Evolutionary conservation across 2,329 filamentous ascomycete species (phyloP), one percentile per base, ranked within the genome.

Genomic region (Alternaria novae-zelandiae): DNA sequence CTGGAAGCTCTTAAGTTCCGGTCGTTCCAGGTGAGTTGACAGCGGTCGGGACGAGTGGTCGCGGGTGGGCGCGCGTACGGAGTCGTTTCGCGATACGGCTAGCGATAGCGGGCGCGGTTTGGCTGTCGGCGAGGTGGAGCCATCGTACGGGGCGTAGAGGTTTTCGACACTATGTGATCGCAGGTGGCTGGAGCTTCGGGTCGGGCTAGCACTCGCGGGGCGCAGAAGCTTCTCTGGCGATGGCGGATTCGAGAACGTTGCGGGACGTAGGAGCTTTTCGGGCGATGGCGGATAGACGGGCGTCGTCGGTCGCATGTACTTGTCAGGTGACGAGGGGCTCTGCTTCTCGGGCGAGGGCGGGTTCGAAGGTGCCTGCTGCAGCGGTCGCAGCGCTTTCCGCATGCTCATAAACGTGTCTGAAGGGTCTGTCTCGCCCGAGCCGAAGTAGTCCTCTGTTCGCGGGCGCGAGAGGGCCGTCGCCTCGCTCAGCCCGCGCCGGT

Each of bases 401-500:
- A 91, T 87, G 69, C 86, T 90, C 69, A 87, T 88, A 75, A 93
- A 94, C 66, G 90, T 84, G 70, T 87, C 89, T 32, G 89, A 88
- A n/a, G 88, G 84, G 65, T 82, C 86, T 36, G 77, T 74, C 45
- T 82, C 79, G 60, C 80, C 78, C 9, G 76, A 70, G 13, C 59
- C 70, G 49, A 75, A 83, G 78, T 76, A 83, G 78, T 84, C 82
- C 75, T 85, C 79, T 80, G 83, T 76, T 62, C 81, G 81, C 69
- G 86, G 81, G 63, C 84, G 80, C 70, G 85, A 77, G 74, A 89
- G 86, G 46, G 84, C 84, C 63, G 86, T 85, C 61, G 87, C 87
- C 83, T 96, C 92, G 81, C 92, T 95, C 79, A 89, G 86, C 64
- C 91, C 91, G 77, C 93, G 88, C 79, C 89, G 91, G 75, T 95